Conservation (phyloP, 495 filamentous ascomycete genomes). For the Trichocladium antarcticum region DNA sequence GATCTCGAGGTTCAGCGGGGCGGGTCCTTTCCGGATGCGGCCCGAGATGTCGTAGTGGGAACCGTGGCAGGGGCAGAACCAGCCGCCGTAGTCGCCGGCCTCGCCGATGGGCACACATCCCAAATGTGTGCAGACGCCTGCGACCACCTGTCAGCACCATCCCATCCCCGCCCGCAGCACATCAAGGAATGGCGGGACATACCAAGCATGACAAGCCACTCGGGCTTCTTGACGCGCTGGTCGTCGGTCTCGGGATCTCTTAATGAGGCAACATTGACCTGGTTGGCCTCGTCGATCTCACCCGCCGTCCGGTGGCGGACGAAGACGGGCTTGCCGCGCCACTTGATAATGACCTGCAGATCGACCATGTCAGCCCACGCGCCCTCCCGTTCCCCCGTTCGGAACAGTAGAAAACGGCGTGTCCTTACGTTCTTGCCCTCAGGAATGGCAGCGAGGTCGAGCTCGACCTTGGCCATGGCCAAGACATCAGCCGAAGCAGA, state of each 20-base stretch:
- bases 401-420: neutral
- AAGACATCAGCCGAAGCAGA: slow-evolving; percentile 97
- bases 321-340: slow-evolving; percentile 99
- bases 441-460: slow-evolving; percentile 81
- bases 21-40: slow-evolving; percentile 88
- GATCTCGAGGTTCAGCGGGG: slow-evolving; percentile 93
- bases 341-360: slow-evolving; percentile 92
- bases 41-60: slow-evolving; percentile 99
- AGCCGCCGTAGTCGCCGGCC: slow-evolving; percentile 93
- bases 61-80: slow-evolving; percentile 99
- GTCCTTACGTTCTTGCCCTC: slow-evolving; percentile 95
- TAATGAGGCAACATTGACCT: slow-evolving; percentile 60
- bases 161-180: neutral
- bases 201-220: slow-evolving; percentile 99
- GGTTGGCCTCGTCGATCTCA: slow-evolving; percentile 79
- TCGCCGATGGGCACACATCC: slow-evolving; percentile 99
- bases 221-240: slow-evolving; percentile 92
- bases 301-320: slow-evolving; percentile 91
- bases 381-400: neutral
- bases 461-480: slow-evolving; percentile 98
- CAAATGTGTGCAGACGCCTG: slow-evolving; percentile 96
- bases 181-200: slow-evolving; percentile 28
- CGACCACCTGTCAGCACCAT: slow-evolving; percentile 9
- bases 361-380: neutral
- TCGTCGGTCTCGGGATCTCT: slow-evolving; percentile 85